Conservation (phyloP, 2,329 filamentous ascomycete genomes). For the Colletotrichum sp. region DNA sequence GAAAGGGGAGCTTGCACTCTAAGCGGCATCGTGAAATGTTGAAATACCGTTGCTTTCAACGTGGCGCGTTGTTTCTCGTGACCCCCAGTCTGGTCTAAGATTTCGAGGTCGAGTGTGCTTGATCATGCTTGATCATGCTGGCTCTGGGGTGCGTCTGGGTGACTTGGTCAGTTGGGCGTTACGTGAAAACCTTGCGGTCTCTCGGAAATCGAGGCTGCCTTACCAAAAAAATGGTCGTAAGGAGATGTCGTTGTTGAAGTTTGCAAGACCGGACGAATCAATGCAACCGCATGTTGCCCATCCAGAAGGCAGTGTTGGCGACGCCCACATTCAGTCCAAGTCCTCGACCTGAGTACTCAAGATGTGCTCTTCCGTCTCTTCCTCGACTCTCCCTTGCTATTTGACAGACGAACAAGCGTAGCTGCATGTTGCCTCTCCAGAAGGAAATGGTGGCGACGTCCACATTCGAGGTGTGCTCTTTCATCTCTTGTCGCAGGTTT, state of each 20-base stretch:
- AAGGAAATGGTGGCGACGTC: constrained; percentile 88
- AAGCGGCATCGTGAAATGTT: background rate
- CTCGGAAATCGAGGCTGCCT: background rate
- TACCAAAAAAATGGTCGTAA: background rate
- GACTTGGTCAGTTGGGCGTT: background rate
- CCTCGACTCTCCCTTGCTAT: no score
- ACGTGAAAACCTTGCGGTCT: background rate
- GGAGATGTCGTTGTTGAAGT: background rate
- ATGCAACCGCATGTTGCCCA: constrained; percentile 3
- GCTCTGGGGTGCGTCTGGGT: background rate
- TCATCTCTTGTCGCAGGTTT: background rate
- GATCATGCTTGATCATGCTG: background rate
- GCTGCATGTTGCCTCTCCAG: constrained; percentile 60
- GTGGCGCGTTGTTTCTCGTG: background rate
- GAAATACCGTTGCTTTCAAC: background rate
- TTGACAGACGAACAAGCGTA: constrained; percentile 11
- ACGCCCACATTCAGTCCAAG: constrained; percentile 90
- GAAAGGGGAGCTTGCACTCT: background rate
- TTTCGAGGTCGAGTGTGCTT: background rate
- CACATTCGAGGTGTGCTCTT: background rate
- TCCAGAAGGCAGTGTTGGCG: constrained; percentile 90
- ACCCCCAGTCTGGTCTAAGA: background rate
- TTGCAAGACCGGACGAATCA: background rate
- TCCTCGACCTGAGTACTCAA: constrained; percentile 48
- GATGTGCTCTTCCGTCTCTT: no score